These are phyloP conservation scores for Zygnema cylindricum DNA, from an alignment of 139 green algal species.

Conservation along the genomic window DNA sequence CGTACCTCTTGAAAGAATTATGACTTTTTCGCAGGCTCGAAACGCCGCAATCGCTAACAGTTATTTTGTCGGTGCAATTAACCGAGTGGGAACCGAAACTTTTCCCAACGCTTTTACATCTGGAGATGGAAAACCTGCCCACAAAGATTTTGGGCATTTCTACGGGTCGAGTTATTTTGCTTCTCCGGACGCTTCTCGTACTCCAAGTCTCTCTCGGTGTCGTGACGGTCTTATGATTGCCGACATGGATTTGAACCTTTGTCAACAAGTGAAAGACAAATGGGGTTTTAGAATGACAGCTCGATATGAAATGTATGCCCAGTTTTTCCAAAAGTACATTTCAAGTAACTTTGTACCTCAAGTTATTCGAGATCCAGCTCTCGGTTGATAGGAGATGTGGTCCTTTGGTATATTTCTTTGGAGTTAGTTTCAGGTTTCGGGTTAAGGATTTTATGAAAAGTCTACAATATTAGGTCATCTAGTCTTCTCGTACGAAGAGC, in stretches of 20 bases:
- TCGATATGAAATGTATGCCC: slow-evolving; percentile 88
- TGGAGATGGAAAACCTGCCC: slow-evolving; percentile 87
- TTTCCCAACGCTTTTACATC: slow-evolving; percentile 95
- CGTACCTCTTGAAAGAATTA: no score
- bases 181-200: slow-evolving; percentile 87
- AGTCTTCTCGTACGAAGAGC: no score
- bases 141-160: slow-evolving; percentile 78
- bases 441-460: no score
- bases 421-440: no score
- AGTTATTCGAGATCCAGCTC: slow-evolving; percentile 71
- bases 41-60: slow-evolving; percentile 90
- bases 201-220: slow-evolving; percentile 74
- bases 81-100: slow-evolving; percentile 91
- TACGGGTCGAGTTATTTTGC: slow-evolving; percentile 94
- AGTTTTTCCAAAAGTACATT: slow-evolving; percentile 77
- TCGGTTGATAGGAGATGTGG: no score
- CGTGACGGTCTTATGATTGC: slow-evolving; percentile 87
- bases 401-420: no score
- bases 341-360: slow-evolving; percentile 83
- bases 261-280: slow-evolving; percentile 87
- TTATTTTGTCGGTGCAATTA: slow-evolving; percentile 84
- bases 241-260: slow-evolving; percentile 92
- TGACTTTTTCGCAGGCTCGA: slow-evolving; percentile 65
- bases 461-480: no score
- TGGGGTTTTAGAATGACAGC: slow-evolving; percentile 95